Evolutionary conservation across 1,284 basidiomycete species (phyloP).

Genomic region (Coniophora puteana): DNA sequence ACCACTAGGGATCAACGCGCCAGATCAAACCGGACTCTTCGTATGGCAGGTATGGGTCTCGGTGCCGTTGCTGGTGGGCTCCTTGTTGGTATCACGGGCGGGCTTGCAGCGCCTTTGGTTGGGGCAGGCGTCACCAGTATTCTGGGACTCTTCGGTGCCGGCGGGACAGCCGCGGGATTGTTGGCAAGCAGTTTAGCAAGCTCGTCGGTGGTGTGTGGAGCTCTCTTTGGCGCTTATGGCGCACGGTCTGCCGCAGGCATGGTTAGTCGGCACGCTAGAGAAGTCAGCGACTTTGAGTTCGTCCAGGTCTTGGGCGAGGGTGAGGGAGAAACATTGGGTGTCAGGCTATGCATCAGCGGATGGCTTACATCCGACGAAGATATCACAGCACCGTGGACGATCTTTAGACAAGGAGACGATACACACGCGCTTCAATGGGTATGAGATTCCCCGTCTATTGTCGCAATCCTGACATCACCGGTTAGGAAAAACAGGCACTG

Average conservation of each 20-base stretch:
- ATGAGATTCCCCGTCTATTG: conserved; percentile 13
- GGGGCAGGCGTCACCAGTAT: conserved; percentile 50
- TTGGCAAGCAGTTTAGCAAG: conserved; percentile 53
- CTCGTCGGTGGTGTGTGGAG: conserved; percentile 53
- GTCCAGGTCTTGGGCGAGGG: conserved; percentile 36
- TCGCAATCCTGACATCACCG: background rate
- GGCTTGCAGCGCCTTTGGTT: conserved; percentile 55
- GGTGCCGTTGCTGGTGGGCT: conserved; percentile 55
- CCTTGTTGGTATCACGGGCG: conserved; percentile 52
- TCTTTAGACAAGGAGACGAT: conserved; percentile 49
- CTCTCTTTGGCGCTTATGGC: conserved; percentile 57
- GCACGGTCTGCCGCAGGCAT: conserved; percentile 45
- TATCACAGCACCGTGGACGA: conserved; percentile 50
- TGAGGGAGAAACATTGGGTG: conserved; percentile 43
- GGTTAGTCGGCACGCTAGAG: conserved; percentile 47
- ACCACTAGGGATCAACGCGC: conserved; percentile 40
- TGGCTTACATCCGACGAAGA: conserved; percentile 46
- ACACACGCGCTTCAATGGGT: conserved; percentile 61
- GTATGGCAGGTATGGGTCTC: conserved; percentile 47
- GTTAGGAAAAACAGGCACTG: conserved; percentile 53
- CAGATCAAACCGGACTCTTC: conserved; percentile 35
- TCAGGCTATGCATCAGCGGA: conserved; percentile 54
- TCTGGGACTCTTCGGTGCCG: conserved; percentile 49
- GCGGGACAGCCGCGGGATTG: conserved; percentile 50
- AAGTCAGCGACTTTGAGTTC: conserved; percentile 51